Percentiles rank a stretch among this genome's conserved stretches.
These are phyloP conservation scores for Juncus effusus DNA, from an alignment of 176 grass and related monocot species.

Conservation along the genomic window DNA sequence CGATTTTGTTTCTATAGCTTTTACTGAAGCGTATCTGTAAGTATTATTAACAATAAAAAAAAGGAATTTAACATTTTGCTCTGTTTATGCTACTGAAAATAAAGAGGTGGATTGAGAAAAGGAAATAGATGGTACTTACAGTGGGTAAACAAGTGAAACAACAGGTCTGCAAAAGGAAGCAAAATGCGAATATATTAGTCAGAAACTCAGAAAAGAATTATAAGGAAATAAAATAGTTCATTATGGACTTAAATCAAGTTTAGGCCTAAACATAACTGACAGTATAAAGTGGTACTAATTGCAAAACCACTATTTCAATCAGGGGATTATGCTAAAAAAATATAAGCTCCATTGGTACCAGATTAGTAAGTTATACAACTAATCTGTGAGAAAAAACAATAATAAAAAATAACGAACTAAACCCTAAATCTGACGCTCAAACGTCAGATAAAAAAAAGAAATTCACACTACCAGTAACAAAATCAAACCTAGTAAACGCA, in stretches of 20 bases:
- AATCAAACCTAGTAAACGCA: background rate
- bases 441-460: background rate
- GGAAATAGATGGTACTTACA: slow-evolving; percentile 49
- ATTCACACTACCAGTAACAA: background rate
- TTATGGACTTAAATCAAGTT: too few relatives aligned
- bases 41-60: slow-evolving; percentile 14
- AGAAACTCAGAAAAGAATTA: slow-evolving; percentile 6
- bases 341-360: background rate
- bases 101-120: background rate
- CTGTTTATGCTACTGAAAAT: background rate
- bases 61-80: background rate
- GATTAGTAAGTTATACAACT: slow-evolving; percentile 5
- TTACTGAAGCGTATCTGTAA: slow-evolving; percentile 89
- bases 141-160: slow-evolving; percentile 86
- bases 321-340: slow-evolving; percentile 1
- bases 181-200: background rate
- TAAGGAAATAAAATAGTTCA: background rate
- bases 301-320: too few relatives aligned
- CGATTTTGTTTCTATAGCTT: slow-evolving; percentile 98
- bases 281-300: too few relatives aligned
- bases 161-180: slow-evolving; percentile 59
- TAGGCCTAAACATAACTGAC: too few relatives aligned
- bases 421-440: background rate
- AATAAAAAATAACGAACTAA: background rate
- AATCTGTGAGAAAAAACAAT: background rate